These are phyloP conservation scores for Tetraselmis striata DNA, from an alignment of 139 green algal genomes.

Conservation along the genomic window DNA sequence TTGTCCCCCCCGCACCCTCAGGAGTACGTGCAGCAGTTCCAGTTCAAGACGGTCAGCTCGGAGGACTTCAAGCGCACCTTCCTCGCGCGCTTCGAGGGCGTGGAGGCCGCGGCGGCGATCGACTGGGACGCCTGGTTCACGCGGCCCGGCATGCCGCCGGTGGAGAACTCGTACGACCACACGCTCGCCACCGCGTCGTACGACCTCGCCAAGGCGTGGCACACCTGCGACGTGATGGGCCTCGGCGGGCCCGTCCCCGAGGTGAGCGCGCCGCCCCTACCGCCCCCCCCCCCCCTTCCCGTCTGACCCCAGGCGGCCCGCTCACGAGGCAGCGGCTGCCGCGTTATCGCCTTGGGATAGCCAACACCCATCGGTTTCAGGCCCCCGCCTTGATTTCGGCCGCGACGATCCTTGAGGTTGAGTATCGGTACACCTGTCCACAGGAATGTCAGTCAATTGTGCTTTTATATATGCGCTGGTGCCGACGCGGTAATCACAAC, in stretches of 20 bases:
- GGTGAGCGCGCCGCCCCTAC: no score
- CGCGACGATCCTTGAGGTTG: no score
- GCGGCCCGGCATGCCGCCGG: slow-evolving; percentile 51
- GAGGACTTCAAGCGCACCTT: slow-evolving; percentile 61
- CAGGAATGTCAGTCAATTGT: no score
- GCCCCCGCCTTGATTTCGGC: no score
- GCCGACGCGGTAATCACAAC: no score
- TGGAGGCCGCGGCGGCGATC: slow-evolving; percentile 25
- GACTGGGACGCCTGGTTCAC: slow-evolving; percentile 75
- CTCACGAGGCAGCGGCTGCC: neutral
- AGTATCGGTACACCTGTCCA: neutral
- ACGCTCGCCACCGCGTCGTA: slow-evolving; percentile 46
- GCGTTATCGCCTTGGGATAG: slow-evolving; percentile 65
- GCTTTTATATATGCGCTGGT: no score
- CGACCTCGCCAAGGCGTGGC: slow-evolving; percentile 60
- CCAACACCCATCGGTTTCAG: no score
- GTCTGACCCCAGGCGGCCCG: neutral
- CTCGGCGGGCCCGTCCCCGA: slow-evolving; percentile 3
- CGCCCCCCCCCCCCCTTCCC: no score
- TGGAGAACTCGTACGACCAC: slow-evolving; percentile 64
- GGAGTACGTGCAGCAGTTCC: neutral
- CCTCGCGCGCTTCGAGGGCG: slow-evolving; percentile 51
- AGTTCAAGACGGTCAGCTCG: slow-evolving; percentile 32
- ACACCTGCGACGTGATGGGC: slow-evolving; percentile 35
- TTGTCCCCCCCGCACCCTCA: neutral